Base-by-base conservation (phyloP, 345 rosid genomes). In the Citrus australasica region DNA sequence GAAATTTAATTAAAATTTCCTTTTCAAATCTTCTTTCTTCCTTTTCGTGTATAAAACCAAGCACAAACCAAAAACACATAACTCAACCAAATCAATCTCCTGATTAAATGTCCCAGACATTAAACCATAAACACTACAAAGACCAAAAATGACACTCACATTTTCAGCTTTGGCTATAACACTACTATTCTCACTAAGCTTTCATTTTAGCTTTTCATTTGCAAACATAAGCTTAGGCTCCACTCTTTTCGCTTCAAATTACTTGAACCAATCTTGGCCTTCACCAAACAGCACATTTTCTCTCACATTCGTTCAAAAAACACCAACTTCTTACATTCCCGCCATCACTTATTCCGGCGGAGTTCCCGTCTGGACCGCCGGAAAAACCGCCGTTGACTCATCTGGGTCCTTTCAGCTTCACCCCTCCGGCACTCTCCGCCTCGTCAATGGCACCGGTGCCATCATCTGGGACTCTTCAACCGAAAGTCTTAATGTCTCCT, bases 381-480 rank as follows among this genome's bases (percentile, higher is more conserved):
- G 87, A 40, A 38, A 24, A 19, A 67, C 60, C 79, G 16, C 79
- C 32, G 90, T 90, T 5, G 97, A 89, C 71, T 83, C 89, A 5
- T 73, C 70, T 4, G 93, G 85, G 6, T 65, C 85, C 73, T 84
- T 93, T 68, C 86, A 35, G 19, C 82, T 91, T 59, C 86, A 78
- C 80, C 40, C 85, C 83, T 67, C 79, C 32, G 97, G 97, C 17
- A 66, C 85, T 38, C 90, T 90, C 83, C 86, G 84, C 38, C 93
- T 93, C 46, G 8, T 87, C 76, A 88, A 85, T 80, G 89, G 90
- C 83, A 85, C 90, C 38, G 92, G 92, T 22, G 27, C 84, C 37
- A 42, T 79, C 67, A 55, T 91, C 55, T 93, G 95, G 95, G 86
- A 85, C 74, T 90, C 93, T 61, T 33, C 62, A 65, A 91, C 89